Evolutionary conservation across 164 flowering plant species (phyloP), one percentile per base, ranked within the genome.

Genomic region (Litsea cubeba): DNA sequence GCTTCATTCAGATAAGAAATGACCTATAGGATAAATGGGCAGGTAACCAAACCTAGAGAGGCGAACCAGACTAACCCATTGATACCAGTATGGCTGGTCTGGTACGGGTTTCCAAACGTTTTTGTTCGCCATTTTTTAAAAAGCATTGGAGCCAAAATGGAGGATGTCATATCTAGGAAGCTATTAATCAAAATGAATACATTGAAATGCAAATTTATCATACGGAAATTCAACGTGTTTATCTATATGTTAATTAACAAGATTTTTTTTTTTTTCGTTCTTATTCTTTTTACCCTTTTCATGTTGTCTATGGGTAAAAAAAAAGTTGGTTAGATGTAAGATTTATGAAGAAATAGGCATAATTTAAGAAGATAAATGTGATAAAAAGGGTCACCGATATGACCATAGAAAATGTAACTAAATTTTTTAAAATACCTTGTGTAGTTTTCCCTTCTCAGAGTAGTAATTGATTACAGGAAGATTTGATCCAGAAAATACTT

Each of bases 401-500:
- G 18, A 17, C 22, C 22, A 62, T n/a, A 32, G 8, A 66, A 12
- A 11, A 17, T 28, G 17, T 66, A 66, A 24, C 10, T 65, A 0
- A 30, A 15, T 0, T 0, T 25, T 70, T 51, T 24, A 20, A 32
- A 60, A 12, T 84, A 95, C 97, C 93, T 83, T 93, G 83, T 75
- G 80, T 72, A 95, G 87, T 80, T 87, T 90, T 72, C 96, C 99
- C 82, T 71, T 89, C 73, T 79, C 65, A 18, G 85, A 65, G 71
- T 95, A 95, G 82, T 93, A 80, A 26, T 88, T 83, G 76, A 95
- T 75, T 23, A 95, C 96, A 76, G 99, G 99, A 80, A 88, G 91
- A 81, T 79, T 88, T 65, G 83, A 80, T 50, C 83, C 83, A 14
- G 68, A 68, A 82, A 90, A 95, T 6, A 89, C 87, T 75, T 86